These are phyloP conservation scores for Apocynum venetum DNA, from an alignment of 257 asterid genomes.

Conservation along the genomic window DNA sequence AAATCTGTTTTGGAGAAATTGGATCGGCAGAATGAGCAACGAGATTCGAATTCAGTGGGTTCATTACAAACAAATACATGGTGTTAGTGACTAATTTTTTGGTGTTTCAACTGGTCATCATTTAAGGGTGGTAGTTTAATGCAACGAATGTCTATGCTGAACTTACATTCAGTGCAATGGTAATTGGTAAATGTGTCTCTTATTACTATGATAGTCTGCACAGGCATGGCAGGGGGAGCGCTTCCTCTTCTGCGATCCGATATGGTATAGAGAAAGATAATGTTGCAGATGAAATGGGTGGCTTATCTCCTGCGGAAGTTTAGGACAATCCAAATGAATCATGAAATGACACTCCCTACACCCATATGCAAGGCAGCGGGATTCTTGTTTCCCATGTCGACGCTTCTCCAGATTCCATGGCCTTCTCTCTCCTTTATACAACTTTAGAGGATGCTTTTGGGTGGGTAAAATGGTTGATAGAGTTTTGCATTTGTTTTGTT, in stretches of 20 bases:
- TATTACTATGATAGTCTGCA: background rate
- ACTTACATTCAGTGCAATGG: background rate
- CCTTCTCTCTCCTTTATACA: background rate
- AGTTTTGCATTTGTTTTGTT: background rate
- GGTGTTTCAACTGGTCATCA: too few species aligned
- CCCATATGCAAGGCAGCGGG: background rate
- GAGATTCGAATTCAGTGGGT: background rate
- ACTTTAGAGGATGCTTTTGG: background rate
- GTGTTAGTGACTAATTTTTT: background rate
- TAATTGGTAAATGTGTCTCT: background rate
- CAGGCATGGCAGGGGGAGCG: background rate
- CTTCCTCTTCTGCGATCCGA: background rate
- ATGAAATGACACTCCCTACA: background rate
- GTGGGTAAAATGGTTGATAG: background rate
- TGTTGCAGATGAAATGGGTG: background rate
- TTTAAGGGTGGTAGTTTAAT: background rate
- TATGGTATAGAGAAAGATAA: background rate
- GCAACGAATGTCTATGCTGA: background rate
- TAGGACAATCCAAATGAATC: background rate
- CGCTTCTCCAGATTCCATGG: background rate
- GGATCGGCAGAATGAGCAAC: background rate
- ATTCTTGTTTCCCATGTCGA: too few species aligned
- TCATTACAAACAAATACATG: background rate
- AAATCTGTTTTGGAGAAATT: background rate
- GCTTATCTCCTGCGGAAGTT: background rate